Base-by-base conservation (phyloP, 2,329 filamentous ascomycete genomes). In the Sporothrix luriei region DNA sequence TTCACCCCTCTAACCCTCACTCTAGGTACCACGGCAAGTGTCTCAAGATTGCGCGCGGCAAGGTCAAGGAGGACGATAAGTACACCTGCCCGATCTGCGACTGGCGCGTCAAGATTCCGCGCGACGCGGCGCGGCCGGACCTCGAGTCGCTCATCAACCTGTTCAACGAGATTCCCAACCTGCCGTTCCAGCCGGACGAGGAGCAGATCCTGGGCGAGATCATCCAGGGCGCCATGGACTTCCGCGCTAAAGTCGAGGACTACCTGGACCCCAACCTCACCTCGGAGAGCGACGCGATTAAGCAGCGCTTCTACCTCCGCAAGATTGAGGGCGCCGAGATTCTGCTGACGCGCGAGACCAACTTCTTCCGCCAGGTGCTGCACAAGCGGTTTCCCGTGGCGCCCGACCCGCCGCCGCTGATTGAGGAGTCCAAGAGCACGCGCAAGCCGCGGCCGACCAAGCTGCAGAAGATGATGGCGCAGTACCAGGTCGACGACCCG, bases 1-100 rank as follows among this genome's bases (percentile, higher is more conserved):
- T 40, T 40, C 38, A 5, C 38, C 10, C 38, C 38, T 40, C 10
- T 40, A 4, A 5, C 38, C 10, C 38, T 40, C 38, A n/a, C 38
- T 40, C 38, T 5, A 54, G 51, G 51, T 99, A 99, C 77, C 95
- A 99, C 76, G 94, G 95, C 71, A 98, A 97, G 79, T 99, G 95
- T 76, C 84, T 99, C 49, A 99, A 99, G 82, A 97, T 99, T 76
- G 95, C 95, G 2, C 88, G 95, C 65, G 95, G 95, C 67, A 99
- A 98, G 78, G 92, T 99, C 75, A 98, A 98, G 80, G 95, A 98
- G 77, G 94, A 97, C 73, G 95, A 98, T 77, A 97, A 97, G 78
- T 99, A 97, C 78, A 98, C 94, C 1, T 99, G 95, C 76, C 95
- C 95, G 0, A 97, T 99, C 72, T 99, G 95, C 78, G 95, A 99